Base-by-base conservation (phyloP, 495 filamentous ascomycete genomes). In the Aspergillus sclerotiicarbonarius region DNA sequence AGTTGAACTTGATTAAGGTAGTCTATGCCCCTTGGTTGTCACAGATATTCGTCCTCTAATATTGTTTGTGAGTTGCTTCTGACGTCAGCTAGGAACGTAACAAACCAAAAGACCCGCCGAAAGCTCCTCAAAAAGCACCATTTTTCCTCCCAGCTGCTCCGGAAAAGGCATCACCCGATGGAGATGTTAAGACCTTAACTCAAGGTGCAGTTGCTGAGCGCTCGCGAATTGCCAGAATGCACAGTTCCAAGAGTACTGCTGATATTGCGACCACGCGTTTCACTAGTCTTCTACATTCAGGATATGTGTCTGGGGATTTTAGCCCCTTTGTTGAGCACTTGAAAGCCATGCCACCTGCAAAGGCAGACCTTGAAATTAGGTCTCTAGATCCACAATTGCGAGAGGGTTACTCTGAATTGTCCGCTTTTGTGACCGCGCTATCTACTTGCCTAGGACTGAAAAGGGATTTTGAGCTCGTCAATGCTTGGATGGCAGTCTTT, bases 401-500 rank as follows among this genome's bases (percentile, higher is more conserved):
- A 59, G 58, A 69, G 0, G 77, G 52, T 62, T 75, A 74, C 30
- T 75, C 71, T 25, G 89, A 92, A 61, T 67, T 90, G 29, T 69
- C 75, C 2, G 77, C 81, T 48, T 97, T 98, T 63, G 84, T 98
- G 33, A 54, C 70, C 8, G 90, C 91, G 5, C 73, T 98, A 46
- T 92, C 89, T 0, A 74, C 71, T 56, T 80, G 87, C 15, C 75
- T 98, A 25, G 71, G 73, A 18, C 74, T 80, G 41, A 82, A 82
- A 55, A 81, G 79, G 44, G 94, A 98, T 74, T 98, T 92, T 69
- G 94, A 98, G 68, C 80, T 98, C 48, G 87, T 90, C 41, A 91
- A 96, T 73, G 90, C 90, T 9, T 98, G 95, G 94, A 96, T 98
- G 89, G 84, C 86, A 15, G 92, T 97, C 0, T 94, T 97, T 63